phyloP scores from a whole-genome alignment of 257 asterid species.

The Leonotis leonurus region DNA sequence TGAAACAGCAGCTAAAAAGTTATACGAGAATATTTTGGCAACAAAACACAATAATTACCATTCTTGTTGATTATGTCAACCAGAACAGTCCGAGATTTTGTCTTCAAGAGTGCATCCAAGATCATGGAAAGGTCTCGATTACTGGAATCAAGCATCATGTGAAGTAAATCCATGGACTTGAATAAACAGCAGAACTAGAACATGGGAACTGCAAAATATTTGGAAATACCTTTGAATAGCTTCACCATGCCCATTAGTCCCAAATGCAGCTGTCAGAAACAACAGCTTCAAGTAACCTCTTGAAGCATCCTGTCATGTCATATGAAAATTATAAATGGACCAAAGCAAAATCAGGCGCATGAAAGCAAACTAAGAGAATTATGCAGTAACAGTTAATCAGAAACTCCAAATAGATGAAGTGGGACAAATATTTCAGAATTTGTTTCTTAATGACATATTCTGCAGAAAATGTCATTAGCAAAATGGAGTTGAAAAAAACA shows the following conservation, averaged over 20 bases:
- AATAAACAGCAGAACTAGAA: not conserved
- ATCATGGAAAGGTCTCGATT: constrained; percentile 95
- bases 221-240: constrained; percentile 70
- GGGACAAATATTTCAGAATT: not conserved
- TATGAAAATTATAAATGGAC: constrained; percentile 11
- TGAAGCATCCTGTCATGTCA: constrained; percentile 67
- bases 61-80: constrained; percentile 72
- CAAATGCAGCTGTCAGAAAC: constrained; percentile 82
- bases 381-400: not conserved
- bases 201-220: not conserved
- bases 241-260: constrained; percentile 75
- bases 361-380: not conserved
- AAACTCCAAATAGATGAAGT: not conserved
- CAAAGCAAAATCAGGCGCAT: constrained; percentile 14
- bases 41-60: constrained; percentile 38
- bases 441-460: not conserved
- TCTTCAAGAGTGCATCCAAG: constrained; percentile 86
- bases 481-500: constrained; percentile 1
- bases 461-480: not conserved
- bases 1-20: constrained; percentile 3
- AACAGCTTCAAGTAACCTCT: constrained; percentile 89
- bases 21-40: not conserved
- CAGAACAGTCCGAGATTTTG: constrained; percentile 82
- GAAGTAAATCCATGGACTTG: not conserved
- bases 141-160: constrained; percentile 36